phyloP scores from a whole-genome alignment of 129 eudicot genomes.

The Pittosporum tobira region DNA sequence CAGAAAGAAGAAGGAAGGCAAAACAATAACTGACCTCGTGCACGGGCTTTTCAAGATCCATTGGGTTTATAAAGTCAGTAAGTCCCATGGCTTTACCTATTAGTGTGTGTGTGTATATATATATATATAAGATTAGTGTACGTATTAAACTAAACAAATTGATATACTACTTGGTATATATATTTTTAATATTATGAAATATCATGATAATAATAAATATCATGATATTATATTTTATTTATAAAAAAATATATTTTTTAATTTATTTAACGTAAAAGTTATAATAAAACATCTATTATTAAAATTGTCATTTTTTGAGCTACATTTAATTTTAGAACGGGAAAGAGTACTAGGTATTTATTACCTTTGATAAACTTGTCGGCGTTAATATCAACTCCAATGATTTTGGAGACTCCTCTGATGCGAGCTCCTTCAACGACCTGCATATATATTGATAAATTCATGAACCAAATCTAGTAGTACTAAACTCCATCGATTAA shows the following conservation, averaged over 20 bases:
- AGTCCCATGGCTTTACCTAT: constrained; percentile 50
- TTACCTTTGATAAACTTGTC: constrained; percentile 44
- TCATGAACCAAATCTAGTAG: too few species aligned
- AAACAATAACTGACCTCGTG: constrained; percentile 38
- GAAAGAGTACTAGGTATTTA: not conserved
- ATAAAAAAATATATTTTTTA: too few species aligned
- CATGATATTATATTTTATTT: too few species aligned
- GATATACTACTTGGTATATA: too few species aligned
- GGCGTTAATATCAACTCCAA: constrained; percentile 60
- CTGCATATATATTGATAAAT: constrained; percentile 13
- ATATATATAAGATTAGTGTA: not conserved
- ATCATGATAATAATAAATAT: too few species aligned
- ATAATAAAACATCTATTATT: too few species aligned
- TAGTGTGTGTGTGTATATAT: too few species aligned
- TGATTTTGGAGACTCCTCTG: constrained; percentile 58
- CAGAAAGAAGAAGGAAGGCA: not conserved
- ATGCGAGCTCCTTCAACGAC: constrained; percentile 71
- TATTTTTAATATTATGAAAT: too few species aligned
- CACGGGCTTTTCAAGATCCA: constrained; percentile 32
- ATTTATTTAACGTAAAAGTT: too few species aligned
- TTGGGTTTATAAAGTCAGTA: constrained; percentile 53
- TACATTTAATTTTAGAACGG: too few species aligned
- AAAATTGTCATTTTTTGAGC: too few species aligned
- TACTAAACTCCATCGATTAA: too few species aligned
- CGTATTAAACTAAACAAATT: not conserved